A percentile compares a stretch with the other conserved stretches of the same genome.
phyloP scores from a whole-genome alignment of 2,329 filamentous ascomycete genomes.

The Aplosporella prunicola region DNA sequence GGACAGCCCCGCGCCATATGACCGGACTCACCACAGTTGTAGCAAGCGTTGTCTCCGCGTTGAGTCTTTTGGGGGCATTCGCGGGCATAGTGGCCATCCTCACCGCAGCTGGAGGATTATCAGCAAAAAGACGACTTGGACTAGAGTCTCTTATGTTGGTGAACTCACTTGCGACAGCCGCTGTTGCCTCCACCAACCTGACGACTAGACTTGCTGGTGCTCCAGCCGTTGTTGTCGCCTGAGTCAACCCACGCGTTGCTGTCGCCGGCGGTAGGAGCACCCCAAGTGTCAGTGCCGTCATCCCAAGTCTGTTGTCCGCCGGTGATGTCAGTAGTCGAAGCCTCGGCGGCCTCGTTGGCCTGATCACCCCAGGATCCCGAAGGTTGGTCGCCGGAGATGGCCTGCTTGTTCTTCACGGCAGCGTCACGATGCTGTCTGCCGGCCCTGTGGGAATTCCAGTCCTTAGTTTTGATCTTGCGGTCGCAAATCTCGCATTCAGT shows the following conservation, averaged over 20 bases:
- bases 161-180: conserved; percentile 10
- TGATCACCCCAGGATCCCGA: conserved; percentile 11
- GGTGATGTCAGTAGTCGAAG: not conserved
- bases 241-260: too few species aligned
- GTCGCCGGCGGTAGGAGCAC: too few species aligned
- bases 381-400: conserved; percentile 15
- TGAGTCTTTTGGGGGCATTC: conserved; percentile 2
- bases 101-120: conserved; percentile 8
- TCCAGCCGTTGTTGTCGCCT: conserved; percentile 5
- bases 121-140: too few species aligned
- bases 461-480: conserved; percentile 21
- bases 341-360: conserved; percentile 2
- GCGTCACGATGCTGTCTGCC: conserved; percentile 23
- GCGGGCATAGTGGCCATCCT: not conserved
- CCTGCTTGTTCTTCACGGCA: conserved; percentile 7
- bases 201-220: conserved; percentile 9
- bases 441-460: conserved; percentile 24
- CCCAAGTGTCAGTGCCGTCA: not conserved
- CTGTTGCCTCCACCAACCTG: too few species aligned
- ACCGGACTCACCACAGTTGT: conserved; percentile 19
- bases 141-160: too few species aligned
- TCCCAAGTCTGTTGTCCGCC: not conserved
- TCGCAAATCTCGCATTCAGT: conserved; percentile 25
- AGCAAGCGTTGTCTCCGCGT: conserved; percentile 1
- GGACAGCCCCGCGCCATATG: conserved; percentile 22